Evolutionary conservation across 306 rosid genomes (phyloP), one percentile per base, ranked within the genome.

Genomic region (Benincasa hispida): DNA sequence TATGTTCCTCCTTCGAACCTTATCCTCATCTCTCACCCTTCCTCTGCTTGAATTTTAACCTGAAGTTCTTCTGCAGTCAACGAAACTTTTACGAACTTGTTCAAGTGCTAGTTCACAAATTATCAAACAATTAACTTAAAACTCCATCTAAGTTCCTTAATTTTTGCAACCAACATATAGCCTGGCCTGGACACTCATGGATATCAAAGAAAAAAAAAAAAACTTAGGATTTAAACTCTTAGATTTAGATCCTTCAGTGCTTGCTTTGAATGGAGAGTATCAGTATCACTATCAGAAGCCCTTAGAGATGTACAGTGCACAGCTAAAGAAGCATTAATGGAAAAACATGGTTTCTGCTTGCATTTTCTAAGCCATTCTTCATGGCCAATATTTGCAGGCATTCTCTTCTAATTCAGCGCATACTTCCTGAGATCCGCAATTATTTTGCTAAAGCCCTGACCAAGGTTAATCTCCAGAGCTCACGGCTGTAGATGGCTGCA

Each of bases 391-490:
- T 76, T 85, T 89, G 89, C 93, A 94, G 99, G 93, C 91, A 90
- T 78, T 47, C 89, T 76, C 87, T 85, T 78, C 87, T 92, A 84
- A 86, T 92, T 77, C 88, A 83, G 80, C 89, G 91, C 8, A 88
- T 89, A 86, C 80, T 82, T 76, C 91, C 96, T 19, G 97, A 94
- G 88, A 92, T 92, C 76, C 87, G 95, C 61, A 76, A 47, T 75
- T 92, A 92, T 88, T 90, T 94, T 78, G 88, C 87, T 10, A 92
- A 89, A 82, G 89, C 91, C 56, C 92, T 94, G 83, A 82, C 92
- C 9, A 94, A 87, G 86, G 88, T 78, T 84, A 92, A 88, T 89
- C 67, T 83, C 70, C 86, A 78, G 77, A 84, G 81, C 88, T 78
- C 68, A 81, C 83, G 90, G 86, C 86, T 61, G 61, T 94, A 94